Base-by-base conservation (phyloP, 495 filamentous ascomycete species). In the Penicillium soppii region DNA sequence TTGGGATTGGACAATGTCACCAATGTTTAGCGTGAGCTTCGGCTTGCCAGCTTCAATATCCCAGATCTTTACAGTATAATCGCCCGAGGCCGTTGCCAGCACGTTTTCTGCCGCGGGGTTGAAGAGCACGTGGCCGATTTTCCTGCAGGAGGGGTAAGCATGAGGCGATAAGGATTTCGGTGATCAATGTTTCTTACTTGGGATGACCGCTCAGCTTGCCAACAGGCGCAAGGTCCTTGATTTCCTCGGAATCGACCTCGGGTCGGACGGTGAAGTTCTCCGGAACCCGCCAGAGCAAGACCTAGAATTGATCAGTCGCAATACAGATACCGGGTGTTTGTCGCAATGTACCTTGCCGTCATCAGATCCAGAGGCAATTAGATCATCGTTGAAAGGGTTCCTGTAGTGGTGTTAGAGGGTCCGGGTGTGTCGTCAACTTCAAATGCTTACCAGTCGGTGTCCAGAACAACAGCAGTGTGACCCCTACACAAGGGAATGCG, bases 21-120 rank as follows among this genome's bases (percentile, higher is more conserved):
- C 82, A 68, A 97, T 85, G 59, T 88, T 91, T 29, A 97, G 78
- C 2, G 84, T 83, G 33, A 91, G 73, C 56, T 81, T 81, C 1
- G 88, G 57, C 46, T 84, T 78, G 16, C 87, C 90, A n/a, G 88
- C 82, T 59, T 85, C 82, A 43, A 97, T 82, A 77, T 98, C 94
- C 94, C 94, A 98, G 16, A 97, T 69, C 70, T 96, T 97, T 69
- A 97, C 83, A 13, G 91, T 92, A 66, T 89, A 89, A 67, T 98
- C 95, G 53, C 94, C 95, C 3, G 95, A 97, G 29, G 91, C 86
- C 41, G 92, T 95, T 54, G 94, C 94, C 22, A 98, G 87, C 58
- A 98, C 86, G 67, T 94, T 95, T 62, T 95, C 92, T 46, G 95
- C 95, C 22, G 92, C 86, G 40, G 95, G 92, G 72, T 98, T 96